Evolutionary conservation across 176 grass and related monocot species (phyloP), one percentile per base, ranked within the genome.

Genomic region (Eleusine coracana): DNA sequence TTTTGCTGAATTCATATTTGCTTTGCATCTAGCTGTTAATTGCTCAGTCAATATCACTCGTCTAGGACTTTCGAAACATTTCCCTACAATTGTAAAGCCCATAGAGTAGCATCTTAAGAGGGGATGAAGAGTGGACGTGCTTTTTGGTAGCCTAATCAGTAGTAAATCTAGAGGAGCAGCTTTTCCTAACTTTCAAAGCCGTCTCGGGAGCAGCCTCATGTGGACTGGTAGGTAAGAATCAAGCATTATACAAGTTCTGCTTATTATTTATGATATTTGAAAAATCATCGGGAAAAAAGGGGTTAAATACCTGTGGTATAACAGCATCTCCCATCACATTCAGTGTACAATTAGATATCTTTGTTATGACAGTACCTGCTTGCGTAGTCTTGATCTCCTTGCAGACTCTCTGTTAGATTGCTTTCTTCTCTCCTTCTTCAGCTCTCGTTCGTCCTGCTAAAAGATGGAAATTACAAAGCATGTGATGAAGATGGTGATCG

Each of bases 341-440:
- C 27, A 12, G 17, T 64, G 51, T 21, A 48, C 55, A 80, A 71
- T 49, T 40, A 54, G 70, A 59, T 40, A 49, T 77, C 10, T 87
- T 82, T 45, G 50, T 75, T 38, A 23, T 62, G 38, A 79, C 4
- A 48, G 12, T 75, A 97, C 94, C 94, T 97, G 94, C 73, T 97
- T 97, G 42, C 91, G 86, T 55, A 97, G 76, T 71, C 94, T 97
- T 81, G 94, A 97, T 82, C 89, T 91, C 75, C 94, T 88, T 13
- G 94, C 91, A 80, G 94, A 97, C 51, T 97, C 94, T 84, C 94
- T 97, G 64, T 97, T 97, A 11, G 94, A 97, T 93, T 90, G 89
- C 66, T 97, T 97, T 78, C 94, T 91, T 86, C 91, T 93, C 75
- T 97, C 94, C 89, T 61, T 91, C 87, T 94, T 97, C 84, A 97